Evolutionary conservation across 768 basidiomycete species (phyloP).

Genomic region (Mycena haematopus): DNA sequence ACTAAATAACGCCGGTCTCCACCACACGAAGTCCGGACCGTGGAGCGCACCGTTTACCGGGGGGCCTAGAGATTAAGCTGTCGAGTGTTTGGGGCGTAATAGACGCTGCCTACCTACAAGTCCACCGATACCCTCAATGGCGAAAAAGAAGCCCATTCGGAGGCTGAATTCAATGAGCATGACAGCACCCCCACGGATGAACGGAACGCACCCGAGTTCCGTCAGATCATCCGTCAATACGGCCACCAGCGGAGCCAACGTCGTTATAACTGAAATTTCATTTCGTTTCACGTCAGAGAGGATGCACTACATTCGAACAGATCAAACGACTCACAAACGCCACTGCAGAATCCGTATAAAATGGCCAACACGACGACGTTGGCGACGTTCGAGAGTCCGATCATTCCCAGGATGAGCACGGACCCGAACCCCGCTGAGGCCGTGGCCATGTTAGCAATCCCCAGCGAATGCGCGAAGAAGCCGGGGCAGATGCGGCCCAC

Average conservation of each 20-base stretch:
- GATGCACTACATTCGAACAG: too few relatives aligned
- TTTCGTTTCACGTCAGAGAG: too few relatives aligned
- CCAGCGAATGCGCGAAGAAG: conserved; percentile 38
- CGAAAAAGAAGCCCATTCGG: conserved; percentile 36
- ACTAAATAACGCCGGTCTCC: conserved; percentile 47
- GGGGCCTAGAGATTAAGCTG: conserved; percentile 33
- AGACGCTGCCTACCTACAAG: neutral
- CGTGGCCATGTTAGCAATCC: conserved; percentile 38
- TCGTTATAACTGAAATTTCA: conserved; percentile 41
- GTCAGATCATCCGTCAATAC: conserved; percentile 38
- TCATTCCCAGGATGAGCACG: conserved; percentile 34
- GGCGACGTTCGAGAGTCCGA: conserved; percentile 11
- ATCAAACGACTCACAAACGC: conserved; percentile 37
- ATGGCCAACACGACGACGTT: conserved; percentile 35
- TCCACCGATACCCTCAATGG: conserved; percentile 6
- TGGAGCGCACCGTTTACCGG: conserved; percentile 47
- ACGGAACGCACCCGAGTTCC: conserved; percentile 39
- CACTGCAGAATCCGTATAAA: conserved; percentile 42
- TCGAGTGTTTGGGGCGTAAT: neutral
- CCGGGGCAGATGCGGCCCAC: conserved; percentile 45
- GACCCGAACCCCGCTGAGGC: conserved; percentile 32
- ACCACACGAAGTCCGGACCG: conserved; percentile 42
- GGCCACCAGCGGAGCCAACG: conserved; percentile 40
- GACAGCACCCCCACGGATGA: neutral
- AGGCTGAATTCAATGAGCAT: conserved; percentile 19